Base-by-base conservation (phyloP, 2,329 filamentous ascomycete species). In the Phialemoniopsis sp. region DNA sequence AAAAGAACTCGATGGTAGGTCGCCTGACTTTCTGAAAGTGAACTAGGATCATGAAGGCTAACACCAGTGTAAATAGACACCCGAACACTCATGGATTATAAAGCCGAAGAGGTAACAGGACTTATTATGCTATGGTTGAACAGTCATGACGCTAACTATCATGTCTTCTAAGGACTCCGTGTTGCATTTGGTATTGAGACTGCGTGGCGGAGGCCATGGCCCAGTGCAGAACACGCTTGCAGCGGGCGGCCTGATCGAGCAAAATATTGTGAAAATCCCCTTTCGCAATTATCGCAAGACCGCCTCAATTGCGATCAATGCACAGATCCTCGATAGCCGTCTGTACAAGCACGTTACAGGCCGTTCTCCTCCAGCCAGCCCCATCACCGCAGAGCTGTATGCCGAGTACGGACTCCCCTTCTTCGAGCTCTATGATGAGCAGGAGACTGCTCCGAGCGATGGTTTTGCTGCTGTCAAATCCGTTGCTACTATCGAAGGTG, bases 251-350 rank as follows among this genome's bases (percentile, higher is more conserved):
- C 5, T 31, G 13, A 36, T 40, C 14, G 9, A 34, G n/a, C 33
- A 40, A 26, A 17, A 16, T 13, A 40, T 40, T 14, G 33, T 32
- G 13, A n/a, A 10, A 7, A 32, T 40, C 3, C 38, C 33, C 5
- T 4, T 15, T 2, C 28, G 16, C 13, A 17, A 26, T 13, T 32
- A 36, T 13, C 17, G 7, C 14, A 36, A 40, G 28, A 35, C 32
- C 4, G 28, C 21, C 15, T 8, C 38, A 3, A 13, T 17, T 16
- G 34, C 38, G 2, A 36, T 40, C 13, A 36, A 36, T 28, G 33
- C 36, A n/a, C 38, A 36, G 33, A 40, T 40, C n/a, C 38, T 36
- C 38, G 31, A 40, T 28, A 40, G 33, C 21, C 16, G 8, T n/a
- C 26, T 18, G n/a, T 40, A 36, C 33, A 6, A 32, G 15, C 14